Base-by-base conservation (phyloP, 352 stramenopile species). In the Hyaloperonospora brassicae region DNA sequence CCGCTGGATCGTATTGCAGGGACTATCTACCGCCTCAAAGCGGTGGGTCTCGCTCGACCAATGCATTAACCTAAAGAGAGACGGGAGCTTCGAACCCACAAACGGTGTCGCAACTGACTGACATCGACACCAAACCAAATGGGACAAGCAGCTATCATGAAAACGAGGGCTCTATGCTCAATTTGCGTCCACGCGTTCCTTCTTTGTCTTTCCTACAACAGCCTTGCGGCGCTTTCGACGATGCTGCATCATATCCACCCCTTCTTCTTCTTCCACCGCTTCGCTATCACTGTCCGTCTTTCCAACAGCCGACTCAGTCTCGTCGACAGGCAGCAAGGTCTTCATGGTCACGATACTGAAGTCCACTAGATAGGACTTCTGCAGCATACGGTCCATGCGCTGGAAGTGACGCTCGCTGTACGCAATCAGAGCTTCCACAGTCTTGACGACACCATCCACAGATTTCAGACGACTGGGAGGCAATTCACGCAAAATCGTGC, bases 341-440 rank as follows among this genome's bases (percentile, higher is more conserved):
- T 92, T 90, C 84, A 93, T 93, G 6, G 77, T 88, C 30, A 87
- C 76, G 58, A 93, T 81, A 66, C 74, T 89, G 40, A 91, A 98
- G 63, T 99, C 97, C 34, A 99, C 78, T 17, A 99, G 67, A 62
- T 98, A 99, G 9, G 93, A 96, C 63, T 95, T 97, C 68, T 97
- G 89, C 39, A 98, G 79, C 57, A 99, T 88, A 45, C 89, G 73
- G 61, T 99, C 94, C 17, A 98, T 83, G 46, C 96, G 87, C 68
- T 98, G 89, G 69, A 98, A 97, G 76, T 99, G 96, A 52, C 95
- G 81, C 56, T 98, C 94, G 31, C 87, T 98, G 76, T 99, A 99
- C 17, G 95, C 91, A 52, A 97, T 88, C 42, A 99, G 81, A 17
- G 87, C 91, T 35, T 96, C 84, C 23, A 99, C 70, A 11, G 97